Evolutionary conservation across 306 rosid species (phyloP), one percentile per base, ranked within the genome.

Genomic region (Trichosanthes truncata): DNA sequence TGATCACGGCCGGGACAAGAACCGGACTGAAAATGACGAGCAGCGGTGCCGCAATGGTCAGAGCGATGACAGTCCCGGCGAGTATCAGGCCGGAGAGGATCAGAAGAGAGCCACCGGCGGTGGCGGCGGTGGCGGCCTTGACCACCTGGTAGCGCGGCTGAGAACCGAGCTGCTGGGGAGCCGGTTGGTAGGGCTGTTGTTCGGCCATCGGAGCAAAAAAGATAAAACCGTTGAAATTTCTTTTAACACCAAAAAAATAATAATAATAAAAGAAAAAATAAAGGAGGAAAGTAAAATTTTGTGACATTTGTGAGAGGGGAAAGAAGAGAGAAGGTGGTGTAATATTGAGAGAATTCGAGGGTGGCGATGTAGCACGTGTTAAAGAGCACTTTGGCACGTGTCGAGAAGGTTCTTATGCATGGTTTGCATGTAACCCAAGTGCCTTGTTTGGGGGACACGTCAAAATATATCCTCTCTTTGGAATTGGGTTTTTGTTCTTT

Each of bases 11-110:
- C 0, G 98, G 97, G 3, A 95, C 89, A 0, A 95, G 87, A 41
- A 92, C 93, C 11, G 97, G 98, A 11, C 98, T 95, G 87, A 92
- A 95, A 10, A 95, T 83, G 29, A 92, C 93, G 0, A 95, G 83
- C 67, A 95, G 84, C 0, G 97, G 98, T 0, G 97, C 92, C 2
- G 81, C 88, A 0, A 90, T 43, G 51, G 97, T 88, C 35, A 95
- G 81, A 1, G 85, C 87, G 0, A 95, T 86, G 20, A 92, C 92
- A 0, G 98, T 95, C 0, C 82, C 90, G 1, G 91, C 88, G 0
- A 90, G 78, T 41, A 87, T 73, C 69, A 95, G 60, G 0, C 90
- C 90, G 0, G 98, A 84, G 31, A 92, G 86, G 40, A 92, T 72
- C 4, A 95, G 46, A 31, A 95, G 85, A 7, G 97, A 95, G 0